A percentile compares a stretch with the other conserved stretches of the same genome.
Evolutionary conservation across 2,329 filamentous ascomycete species (phyloP).

Genomic region (Lomentospora prolificans): DNA sequence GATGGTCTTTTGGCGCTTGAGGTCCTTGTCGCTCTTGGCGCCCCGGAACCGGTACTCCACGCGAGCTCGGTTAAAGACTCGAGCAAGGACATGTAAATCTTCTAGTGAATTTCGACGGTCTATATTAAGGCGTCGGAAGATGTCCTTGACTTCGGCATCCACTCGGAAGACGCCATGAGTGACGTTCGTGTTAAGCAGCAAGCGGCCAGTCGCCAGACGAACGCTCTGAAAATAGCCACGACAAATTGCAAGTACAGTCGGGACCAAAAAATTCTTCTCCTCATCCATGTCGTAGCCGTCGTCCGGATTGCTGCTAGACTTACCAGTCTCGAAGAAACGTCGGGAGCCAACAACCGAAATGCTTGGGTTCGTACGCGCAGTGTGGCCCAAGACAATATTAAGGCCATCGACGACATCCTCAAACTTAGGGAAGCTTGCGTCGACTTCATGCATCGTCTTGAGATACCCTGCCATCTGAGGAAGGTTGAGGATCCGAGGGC

Average conservation of each 20-base stretch:
- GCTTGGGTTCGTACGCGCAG: constrained; percentile 25
- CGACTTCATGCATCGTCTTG: constrained; percentile 28
- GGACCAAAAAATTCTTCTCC: constrained; percentile 18
- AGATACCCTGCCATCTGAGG: constrained; percentile 32
- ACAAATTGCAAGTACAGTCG: constrained; percentile 21
- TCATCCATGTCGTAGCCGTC: constrained; percentile 17
- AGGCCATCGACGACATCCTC: constrained; percentile 38
- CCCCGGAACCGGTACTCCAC: constrained; percentile 12
- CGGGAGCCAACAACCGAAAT: constrained; percentile 33
- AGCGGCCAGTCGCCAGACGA: constrained; percentile 40
- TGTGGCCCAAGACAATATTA: constrained; percentile 40
- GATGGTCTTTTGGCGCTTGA: constrained; percentile 5
- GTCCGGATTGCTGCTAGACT: background rate
- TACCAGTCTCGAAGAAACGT: constrained; percentile 34
- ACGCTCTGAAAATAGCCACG: constrained; percentile 48
- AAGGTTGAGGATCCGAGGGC: background rate
- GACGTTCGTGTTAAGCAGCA: constrained; percentile 47
- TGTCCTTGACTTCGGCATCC: constrained; percentile 22
- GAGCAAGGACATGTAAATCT: background rate
- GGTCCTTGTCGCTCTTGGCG: constrained; percentile 4
- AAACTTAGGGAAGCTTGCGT: constrained; percentile 32
- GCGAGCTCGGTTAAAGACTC: constrained; percentile 12
- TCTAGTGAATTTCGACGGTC: constrained; percentile 1
- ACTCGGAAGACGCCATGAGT: constrained; percentile 42
- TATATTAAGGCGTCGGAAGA: constrained; percentile 19